Evolutionary conservation across 1,139 yeast species (phyloP), one percentile per base, ranked within the genome.

Genomic region (Geotrichum restrictum): DNA sequence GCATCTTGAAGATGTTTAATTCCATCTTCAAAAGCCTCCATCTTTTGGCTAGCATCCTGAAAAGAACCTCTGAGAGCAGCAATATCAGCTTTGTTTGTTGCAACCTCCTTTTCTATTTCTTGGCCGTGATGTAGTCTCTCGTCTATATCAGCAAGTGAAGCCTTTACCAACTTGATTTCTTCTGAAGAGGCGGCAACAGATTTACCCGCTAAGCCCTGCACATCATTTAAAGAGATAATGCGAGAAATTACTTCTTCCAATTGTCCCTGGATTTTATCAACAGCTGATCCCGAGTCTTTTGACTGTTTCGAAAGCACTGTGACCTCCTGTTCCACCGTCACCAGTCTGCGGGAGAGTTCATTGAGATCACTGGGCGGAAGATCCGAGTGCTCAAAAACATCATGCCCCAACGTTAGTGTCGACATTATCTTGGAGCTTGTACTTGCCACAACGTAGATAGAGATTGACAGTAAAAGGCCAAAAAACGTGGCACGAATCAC

Each of bases 281-380:
- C 14, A 8, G 43, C 13, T 1, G 22, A 34, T 4, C 41, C 33
- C 10, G 49, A 34, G 21, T 32, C n/a, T 37, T 49, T 43, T 14
- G 42, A 40, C 7, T 21, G 18, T 16, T 21, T 31, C 14, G 55
- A 52, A 16, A 48, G 45, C n/a, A 39, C 33, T n/a, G 52, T 22
- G 22, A 52, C 38, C 32, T 48, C 48, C 16, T 42, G 40, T 34
- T 52, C 55, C 13, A 52, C 50, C 19, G 45, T 38, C 32, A 52
- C n/a, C 29, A 52, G 34, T 11, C 55, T 36, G 10, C 24, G 37
- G 6, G 52, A 21, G 13, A 52, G 31, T 10, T 48, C 52, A 31
- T 21, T 34, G n/a, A 52, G 14, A 45, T 48, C 39, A n/a, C 36
- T 27, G 11, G 55, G 55, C 10, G 52, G 48, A 13, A 37, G 18